Evolutionary conservation across 2,329 filamentous ascomycete species (phyloP).

Genomic region (Ophioceras dolichostomum): DNA sequence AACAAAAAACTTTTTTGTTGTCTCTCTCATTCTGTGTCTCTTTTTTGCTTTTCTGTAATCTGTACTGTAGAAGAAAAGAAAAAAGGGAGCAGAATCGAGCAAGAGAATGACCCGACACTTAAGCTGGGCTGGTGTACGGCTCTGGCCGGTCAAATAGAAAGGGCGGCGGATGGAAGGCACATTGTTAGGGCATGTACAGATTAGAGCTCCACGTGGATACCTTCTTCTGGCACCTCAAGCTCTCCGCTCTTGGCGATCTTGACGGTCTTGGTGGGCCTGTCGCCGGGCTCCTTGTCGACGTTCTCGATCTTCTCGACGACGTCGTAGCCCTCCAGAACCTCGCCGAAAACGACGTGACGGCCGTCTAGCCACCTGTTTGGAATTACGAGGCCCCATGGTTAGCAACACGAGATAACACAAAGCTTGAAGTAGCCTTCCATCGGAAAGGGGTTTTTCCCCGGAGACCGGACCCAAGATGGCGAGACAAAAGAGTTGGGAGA

Average conservation of each 20-base stretch:
- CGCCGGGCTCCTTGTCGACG: slow-evolving; percentile 48
- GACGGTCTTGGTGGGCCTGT: slow-evolving; percentile 57
- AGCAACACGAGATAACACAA: no score
- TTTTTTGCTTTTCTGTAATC: neutral
- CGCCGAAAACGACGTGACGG: slow-evolving; percentile 77
- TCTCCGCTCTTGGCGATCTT: slow-evolving; percentile 79
- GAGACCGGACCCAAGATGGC: no score
- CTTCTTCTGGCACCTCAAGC: slow-evolving; percentile 74
- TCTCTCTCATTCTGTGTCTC: neutral
- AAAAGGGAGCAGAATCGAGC: neutral
- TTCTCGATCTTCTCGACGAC: slow-evolving; percentile 70
- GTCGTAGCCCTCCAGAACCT: slow-evolving; percentile 78
- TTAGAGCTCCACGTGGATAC: slow-evolving; percentile 86
- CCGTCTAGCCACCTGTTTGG: slow-evolving; percentile 62
- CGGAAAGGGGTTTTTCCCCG: no score
- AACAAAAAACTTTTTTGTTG: no score
- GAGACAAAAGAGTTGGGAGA: slow-evolving; percentile 2
- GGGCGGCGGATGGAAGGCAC: slow-evolving; percentile 9
- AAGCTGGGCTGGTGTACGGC: no score
- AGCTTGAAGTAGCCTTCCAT: no score
- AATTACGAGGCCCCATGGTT: neutral
- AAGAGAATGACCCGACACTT: neutral
- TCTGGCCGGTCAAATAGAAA: slow-evolving; percentile 1
- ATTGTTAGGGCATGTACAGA: slow-evolving; percentile 16
- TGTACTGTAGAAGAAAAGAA: neutral